A percentile compares a stretch with the other conserved stretches of the same genome.
Evolutionary conservation across 768 basidiomycete species (phyloP).

Genomic region (Trametes villosa): DNA sequence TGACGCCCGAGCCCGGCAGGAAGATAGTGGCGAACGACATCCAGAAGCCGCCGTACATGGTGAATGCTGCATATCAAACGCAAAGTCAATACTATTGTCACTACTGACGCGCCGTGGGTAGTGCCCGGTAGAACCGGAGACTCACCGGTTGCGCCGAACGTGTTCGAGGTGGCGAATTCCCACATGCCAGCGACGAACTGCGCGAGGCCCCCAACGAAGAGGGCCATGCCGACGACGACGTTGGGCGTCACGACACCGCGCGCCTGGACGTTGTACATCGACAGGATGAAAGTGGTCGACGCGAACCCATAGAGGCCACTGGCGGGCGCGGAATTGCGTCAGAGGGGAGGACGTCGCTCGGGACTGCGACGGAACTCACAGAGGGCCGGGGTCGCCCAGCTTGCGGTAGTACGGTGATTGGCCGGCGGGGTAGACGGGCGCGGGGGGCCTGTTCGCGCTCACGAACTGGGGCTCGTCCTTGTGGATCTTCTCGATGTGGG

Average conservation of each 20-base stretch:
- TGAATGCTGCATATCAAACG: slow-evolving; percentile 57
- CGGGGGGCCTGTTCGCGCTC: slow-evolving; percentile 19
- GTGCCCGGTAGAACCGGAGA: slow-evolving; percentile 6
- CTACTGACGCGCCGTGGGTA: background rate
- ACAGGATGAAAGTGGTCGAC: slow-evolving; percentile 80
- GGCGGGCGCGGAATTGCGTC: slow-evolving; percentile 11
- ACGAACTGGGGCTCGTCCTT: slow-evolving; percentile 23
- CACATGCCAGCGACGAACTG: slow-evolving; percentile 92
- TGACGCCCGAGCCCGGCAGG: slow-evolving; percentile 70
- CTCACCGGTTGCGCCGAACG: slow-evolving; percentile 75
- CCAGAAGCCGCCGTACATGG: slow-evolving; percentile 89
- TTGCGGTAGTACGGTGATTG: slow-evolving; percentile 20
- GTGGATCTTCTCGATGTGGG: slow-evolving; percentile 32
- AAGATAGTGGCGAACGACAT: slow-evolving; percentile 77
- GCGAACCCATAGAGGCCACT: slow-evolving; percentile 86
- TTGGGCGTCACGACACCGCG: slow-evolving; percentile 63
- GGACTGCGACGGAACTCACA: slow-evolving; percentile 41
- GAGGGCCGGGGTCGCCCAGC: slow-evolving; percentile 65
- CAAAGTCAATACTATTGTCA: background rate
- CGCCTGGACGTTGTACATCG: slow-evolving; percentile 67
- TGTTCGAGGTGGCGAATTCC: slow-evolving; percentile 60
- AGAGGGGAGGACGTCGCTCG: slow-evolving; percentile 3
- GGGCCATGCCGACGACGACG: slow-evolving; percentile 83
- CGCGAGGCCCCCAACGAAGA: slow-evolving; percentile 82
- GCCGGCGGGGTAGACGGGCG: slow-evolving; percentile 11